Conservation (phyloP, 495 filamentous ascomycete genomes). For the Emericellopsis terricola region DNA sequence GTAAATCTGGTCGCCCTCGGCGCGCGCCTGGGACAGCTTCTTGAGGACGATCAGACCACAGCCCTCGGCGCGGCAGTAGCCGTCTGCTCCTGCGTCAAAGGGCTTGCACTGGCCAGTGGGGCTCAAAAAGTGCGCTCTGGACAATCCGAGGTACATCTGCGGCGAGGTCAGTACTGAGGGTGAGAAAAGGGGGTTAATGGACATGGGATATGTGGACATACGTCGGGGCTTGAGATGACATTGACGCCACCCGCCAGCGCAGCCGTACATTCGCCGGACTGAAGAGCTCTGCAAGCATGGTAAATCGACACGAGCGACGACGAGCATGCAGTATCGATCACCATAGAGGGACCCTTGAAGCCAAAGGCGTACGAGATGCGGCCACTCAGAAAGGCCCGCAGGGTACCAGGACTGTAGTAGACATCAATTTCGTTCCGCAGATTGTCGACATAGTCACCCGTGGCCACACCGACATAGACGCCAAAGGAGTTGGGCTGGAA, state of each 20-base stretch:
- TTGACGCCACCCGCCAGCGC: slow-evolving; percentile 23
- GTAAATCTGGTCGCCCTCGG: slow-evolving; percentile 30
- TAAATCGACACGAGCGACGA: slow-evolving; percentile 29
- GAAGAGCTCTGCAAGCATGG: slow-evolving; percentile 19
- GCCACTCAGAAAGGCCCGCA: slow-evolving; percentile 12
- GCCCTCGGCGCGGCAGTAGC: slow-evolving; percentile 42
- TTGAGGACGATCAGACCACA: slow-evolving; percentile 33
- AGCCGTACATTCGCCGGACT: slow-evolving; percentile 19
- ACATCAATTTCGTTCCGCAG: slow-evolving; percentile 9
- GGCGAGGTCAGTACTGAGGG: too few species aligned
- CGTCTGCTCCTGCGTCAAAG: slow-evolving; percentile 31
- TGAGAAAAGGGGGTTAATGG: slow-evolving; percentile 9
- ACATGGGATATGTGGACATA: slow-evolving; percentile 12
- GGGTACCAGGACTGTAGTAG: slow-evolving; percentile 11
- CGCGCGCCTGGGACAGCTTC: slow-evolving; percentile 22
- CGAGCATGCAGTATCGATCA: slow-evolving; percentile 39
- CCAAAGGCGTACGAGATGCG: slow-evolving; percentile 28
- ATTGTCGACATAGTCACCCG: slow-evolving; percentile 15
- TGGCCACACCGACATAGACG: slow-evolving; percentile 14
- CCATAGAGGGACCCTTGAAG: slow-evolving; percentile 31
- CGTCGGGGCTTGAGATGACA: slow-evolving; percentile 8
- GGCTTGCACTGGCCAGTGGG: slow-evolving; percentile 11
- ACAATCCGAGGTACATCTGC: slow-evolving; percentile 20
- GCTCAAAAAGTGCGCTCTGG: slow-evolving; percentile 17
- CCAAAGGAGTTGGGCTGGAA: slow-evolving; percentile 7